Base-by-base conservation (phyloP, 2,329 filamentous ascomycete genomes). In the Lecanosticta acicola region DNA sequence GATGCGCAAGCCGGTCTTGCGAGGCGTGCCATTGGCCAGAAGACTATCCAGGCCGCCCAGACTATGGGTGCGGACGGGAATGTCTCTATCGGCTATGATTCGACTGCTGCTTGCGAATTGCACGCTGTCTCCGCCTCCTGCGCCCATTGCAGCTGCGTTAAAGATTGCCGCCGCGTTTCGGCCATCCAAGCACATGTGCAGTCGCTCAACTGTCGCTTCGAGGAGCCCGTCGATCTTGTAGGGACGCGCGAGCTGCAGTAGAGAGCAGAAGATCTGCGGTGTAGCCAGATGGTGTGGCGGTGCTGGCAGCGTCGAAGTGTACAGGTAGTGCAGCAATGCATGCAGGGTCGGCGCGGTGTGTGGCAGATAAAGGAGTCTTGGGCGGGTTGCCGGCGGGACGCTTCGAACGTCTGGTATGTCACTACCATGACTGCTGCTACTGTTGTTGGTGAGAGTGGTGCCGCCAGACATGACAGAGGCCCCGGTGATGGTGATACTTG, bases 101-200 rank as follows among this genome's bases (percentile, higher is more conserved):
- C 49, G 43, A 33, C 38, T 34, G 18, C 46, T 51, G 2, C 56
- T 32, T 76, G 70, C 59, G 59, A 80, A 87, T 43, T 85, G 83
- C 20, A 91, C 87, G 39, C 87, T 86, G 39, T 89, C 81, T 0
- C 93, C 93, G 19, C 93, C 90, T 9, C 93, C 93, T 1, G 93
- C 93, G 0, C 90, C 93, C 93, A 97, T 97, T 43, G 93, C 93
- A 0, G 91, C 93, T 0, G 93, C 93, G 56, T 98, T 98, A 74
- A 98, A 98, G 0, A 98, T 90, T 4, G 93, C 93, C 0, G 93
- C 93, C 0, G 93, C 91, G 57, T 97, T 98, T 38, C 91, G 80
- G 39, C 87, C 93, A 65, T 98, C 93, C 3, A 98, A 79, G 0
- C 94, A 79, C 21, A 86, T 78, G 61, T 98, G 93, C 0, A 98